Base-by-base conservation (phyloP, 345 rosid species). In the Hibiscus trionum region DNA sequence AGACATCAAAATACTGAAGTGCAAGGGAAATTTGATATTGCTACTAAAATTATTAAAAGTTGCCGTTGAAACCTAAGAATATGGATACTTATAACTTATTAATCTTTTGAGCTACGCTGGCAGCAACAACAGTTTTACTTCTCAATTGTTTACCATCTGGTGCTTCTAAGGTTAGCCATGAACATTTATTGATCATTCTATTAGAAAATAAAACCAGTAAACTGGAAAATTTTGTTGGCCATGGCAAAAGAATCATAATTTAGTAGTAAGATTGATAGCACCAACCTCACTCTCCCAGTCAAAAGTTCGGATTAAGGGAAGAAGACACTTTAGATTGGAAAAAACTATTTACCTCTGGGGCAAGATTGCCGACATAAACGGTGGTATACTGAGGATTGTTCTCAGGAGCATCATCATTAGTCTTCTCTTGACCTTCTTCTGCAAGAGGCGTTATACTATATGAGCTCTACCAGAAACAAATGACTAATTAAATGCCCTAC, bases 361-460 rank as follows among this genome's bases (percentile, higher is more conserved):
- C 83, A 73, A 88, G 92, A 81, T 88, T 88, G 59, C 92, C 92
- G 19, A 86, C 88, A 77, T 88, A 88, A 66, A 88, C 90, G 4
- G 90, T 86, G 1, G 87, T 86, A 62, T 83, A 86, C 9, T 26
- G 62, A 26, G 62, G 62, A 26, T 59, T 59, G 64, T 60, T 29
- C 39, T 60, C 64, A 5, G 98, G 97, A 79, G 91, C 90, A 73
- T 89, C 98, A 64, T 77, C 89, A 49, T 79, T 86, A 50, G 85
- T 37, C 66, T 77, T 81, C 76, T 89, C 98, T 84, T 86, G 88
- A 71, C 93, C 91, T 80, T 93, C 97, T 77, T 93, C 98, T 93
- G 88, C 78, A 75, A 57, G 73, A 70, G 24, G 21, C 24, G 62
- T 74, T 19, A 55, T 2, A 24, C 11, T 2, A 27, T 19, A 11